Base-by-base conservation (phyloP, 192 early-diverging fungal species). In the Coemansia sp. region DNA sequence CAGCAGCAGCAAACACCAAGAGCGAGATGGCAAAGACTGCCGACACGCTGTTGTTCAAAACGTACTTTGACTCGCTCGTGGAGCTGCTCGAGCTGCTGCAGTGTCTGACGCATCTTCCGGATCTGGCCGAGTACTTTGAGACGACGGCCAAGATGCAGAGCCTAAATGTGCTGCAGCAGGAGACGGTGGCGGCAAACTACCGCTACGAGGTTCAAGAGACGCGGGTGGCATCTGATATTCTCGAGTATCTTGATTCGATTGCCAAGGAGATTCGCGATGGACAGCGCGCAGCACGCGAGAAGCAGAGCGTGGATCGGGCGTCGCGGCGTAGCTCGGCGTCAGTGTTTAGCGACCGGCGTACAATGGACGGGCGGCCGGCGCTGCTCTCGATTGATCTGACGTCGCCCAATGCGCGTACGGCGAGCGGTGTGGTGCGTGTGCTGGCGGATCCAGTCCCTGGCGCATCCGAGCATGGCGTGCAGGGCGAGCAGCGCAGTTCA, bases 201-300 rank as follows among this genome's bases (percentile, higher is more conserved):
- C 82, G 88, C 16, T 98, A 95, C 71, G 96, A 98, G 66, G 90
- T 93, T 12, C 89, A 88, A 26, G 96, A 98, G 64, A 64, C 82
- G 12, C 62, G 83, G 4, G 72, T 96, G 50, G 65, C 85, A 6
- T 79, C 85, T 16, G 94, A 93, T 19, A 84, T 96, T 13, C 85
- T 85, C 56, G 84, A 86, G 56, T 94, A 95, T 69, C 79, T 91
- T 3, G 78, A 87, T 38, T 84, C 87, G 54, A 79, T 92, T 20
- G 87, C 89, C 54, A 87, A 91, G 24, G 89, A 90, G 35, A 85
- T 88, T 4, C 85, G 82, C 58, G 78, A 81, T 23, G 69, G 75
- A 19, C 72, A 84, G 71, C 74, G 71, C 22, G 71, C 67, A 3
- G 72, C 67, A 47, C 69, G 68, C 26, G 71, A 73, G 26, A 71